phyloP scores from a whole-genome alignment of 352 stramenopile species.

The Phytophthora multivora region DNA sequence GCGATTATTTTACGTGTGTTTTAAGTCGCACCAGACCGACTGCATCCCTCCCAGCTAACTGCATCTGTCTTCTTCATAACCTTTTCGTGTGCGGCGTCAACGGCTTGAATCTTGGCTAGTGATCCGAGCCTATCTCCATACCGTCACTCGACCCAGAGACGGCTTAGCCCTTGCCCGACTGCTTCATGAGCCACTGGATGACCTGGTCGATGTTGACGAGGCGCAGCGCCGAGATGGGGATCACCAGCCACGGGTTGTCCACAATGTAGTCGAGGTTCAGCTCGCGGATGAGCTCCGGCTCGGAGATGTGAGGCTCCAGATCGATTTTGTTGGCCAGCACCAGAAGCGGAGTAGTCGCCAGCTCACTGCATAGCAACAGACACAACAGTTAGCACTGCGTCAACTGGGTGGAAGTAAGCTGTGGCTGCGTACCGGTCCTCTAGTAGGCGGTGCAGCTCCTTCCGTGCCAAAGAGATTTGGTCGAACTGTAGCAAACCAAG shows the following conservation, averaged over 20 bases:
- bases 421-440: constrained; percentile 89
- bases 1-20: constrained; percentile 12
- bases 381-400: constrained; percentile 9
- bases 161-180: constrained; percentile 89
- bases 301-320: constrained; percentile 93
- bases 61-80: constrained; percentile 25
- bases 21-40: constrained; percentile 2
- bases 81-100: constrained; percentile 10
- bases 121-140: constrained; percentile 3
- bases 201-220: constrained; percentile 98
- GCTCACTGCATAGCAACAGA: constrained; percentile 47
- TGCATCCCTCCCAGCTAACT: constrained; percentile 12
- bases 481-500: constrained; percentile 66
- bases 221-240: constrained; percentile 96
- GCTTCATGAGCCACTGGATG: constrained; percentile 96
- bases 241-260: constrained; percentile 98
- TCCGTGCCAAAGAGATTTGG: constrained; percentile 94
- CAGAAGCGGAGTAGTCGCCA: constrained; percentile 93
- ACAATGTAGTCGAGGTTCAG: constrained; percentile 99
- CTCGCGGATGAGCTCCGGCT: constrained; percentile 92
- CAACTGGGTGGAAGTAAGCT: not conserved
- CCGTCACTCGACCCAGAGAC: constrained; percentile 8
- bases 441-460: constrained; percentile 92
- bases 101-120: constrained; percentile 1
- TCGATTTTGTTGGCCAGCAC: constrained; percentile 99